Evolutionary conservation across 176 grass and related monocot species (phyloP).

Genomic region (Sorghum bicolor): DNA sequence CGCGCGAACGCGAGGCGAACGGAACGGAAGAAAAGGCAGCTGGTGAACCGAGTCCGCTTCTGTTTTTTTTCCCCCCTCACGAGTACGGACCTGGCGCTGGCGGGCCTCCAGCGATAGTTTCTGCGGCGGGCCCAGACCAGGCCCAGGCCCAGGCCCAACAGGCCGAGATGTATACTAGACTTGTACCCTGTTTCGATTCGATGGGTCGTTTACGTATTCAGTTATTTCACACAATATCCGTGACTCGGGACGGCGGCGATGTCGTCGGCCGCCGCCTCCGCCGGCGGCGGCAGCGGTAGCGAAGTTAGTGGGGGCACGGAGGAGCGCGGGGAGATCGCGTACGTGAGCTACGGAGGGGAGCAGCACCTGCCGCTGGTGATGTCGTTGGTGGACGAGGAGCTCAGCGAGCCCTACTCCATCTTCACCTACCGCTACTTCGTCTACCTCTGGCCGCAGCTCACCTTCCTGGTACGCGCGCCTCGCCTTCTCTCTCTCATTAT

Average conservation of each 20-base stretch:
- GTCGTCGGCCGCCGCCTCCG: neutral
- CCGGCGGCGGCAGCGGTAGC: neutral
- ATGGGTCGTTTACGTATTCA: neutral
- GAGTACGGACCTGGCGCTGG: too few relatives aligned
- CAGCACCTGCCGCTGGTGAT: conserved; percentile 89
- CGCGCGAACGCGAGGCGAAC: too few relatives aligned
- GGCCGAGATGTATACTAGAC: neutral
- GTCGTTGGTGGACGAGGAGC: conserved; percentile 89
- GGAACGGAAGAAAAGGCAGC: too few relatives aligned
- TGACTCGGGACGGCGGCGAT: conserved; percentile 7
- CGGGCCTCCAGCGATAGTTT: neutral
- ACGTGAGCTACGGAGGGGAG: conserved; percentile 92
- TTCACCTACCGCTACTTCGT: conserved; percentile 99
- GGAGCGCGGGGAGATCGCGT: conserved; percentile 42
- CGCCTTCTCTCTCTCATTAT: neutral
- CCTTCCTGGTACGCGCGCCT: conserved; percentile 55
- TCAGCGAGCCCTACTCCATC: conserved; percentile 99
- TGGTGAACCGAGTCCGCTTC: too few relatives aligned
- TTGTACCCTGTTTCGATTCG: neutral
- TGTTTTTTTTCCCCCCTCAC: too few relatives aligned
- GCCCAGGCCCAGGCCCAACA: neutral
- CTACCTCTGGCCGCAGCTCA: conserved; percentile 94
- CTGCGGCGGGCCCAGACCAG: too few relatives aligned
- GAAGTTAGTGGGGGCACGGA: neutral
- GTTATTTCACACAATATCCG: neutral